These are phyloP conservation scores for Populus deltoides DNA, from an alignment of 345 rosid species.

Conservation along the genomic window DNA sequence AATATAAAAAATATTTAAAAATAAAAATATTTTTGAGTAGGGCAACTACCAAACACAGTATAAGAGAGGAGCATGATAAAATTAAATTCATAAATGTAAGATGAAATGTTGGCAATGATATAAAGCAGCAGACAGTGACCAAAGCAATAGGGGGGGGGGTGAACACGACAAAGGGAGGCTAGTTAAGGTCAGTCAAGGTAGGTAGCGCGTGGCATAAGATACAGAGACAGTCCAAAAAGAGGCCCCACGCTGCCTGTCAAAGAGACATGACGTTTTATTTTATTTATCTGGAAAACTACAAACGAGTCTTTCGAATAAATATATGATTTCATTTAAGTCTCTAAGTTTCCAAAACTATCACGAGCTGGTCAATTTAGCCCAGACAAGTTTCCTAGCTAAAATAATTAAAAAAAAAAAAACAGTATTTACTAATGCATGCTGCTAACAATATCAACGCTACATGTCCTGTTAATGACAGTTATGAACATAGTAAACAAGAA, in stretches of 20 bases:
- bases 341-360: not conserved
- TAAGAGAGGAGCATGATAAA: not conserved
- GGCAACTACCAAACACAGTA: no score
- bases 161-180: not conserved
- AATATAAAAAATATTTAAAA: no score
- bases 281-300: not conserved
- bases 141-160: not conserved
- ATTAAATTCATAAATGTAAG: not conserved
- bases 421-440: no score
- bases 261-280: not conserved
- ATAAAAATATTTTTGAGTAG: no score
- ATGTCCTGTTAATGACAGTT: no score
- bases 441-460: no score
- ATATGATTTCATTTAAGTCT: not conserved
- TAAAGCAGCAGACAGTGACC: not conserved
- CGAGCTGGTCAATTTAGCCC: not conserved
- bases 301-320: not conserved
- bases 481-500: no score
- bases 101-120: not conserved
- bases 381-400: not conserved
- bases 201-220: slow-evolving; percentile 12
- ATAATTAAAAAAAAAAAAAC: not conserved
- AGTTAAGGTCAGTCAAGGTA: not conserved
- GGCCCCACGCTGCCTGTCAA: slow-evolving; percentile 7
- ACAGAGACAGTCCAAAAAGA: not conserved